phyloP scores from a whole-genome alignment of 495 filamentous ascomycete genomes.

The Chaetomidium leptoderma region DNA sequence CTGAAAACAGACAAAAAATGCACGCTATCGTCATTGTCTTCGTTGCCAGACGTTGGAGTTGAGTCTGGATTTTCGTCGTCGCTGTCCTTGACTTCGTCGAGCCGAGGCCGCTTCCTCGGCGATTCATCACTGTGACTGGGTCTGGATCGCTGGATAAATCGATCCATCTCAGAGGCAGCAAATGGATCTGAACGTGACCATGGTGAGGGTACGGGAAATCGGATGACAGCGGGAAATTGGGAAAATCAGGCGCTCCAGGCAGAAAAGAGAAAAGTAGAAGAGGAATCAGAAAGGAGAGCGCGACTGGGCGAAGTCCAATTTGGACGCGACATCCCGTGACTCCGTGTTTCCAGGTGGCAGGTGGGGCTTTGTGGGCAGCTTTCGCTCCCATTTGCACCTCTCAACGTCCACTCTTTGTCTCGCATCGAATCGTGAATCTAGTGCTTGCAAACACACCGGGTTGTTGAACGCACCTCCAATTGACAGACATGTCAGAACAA shows the following conservation, averaged over 20 bases:
- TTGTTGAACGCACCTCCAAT: background rate
- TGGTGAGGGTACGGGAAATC: background rate
- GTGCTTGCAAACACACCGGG: background rate
- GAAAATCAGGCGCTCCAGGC: background rate
- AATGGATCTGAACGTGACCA: background rate
- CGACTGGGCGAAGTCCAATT: background rate
- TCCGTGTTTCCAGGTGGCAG: constrained; percentile 6
- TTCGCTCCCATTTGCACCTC: too few species aligned
- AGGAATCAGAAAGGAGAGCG: background rate
- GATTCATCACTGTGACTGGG: constrained; percentile 20
- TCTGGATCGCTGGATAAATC: constrained; percentile 27
- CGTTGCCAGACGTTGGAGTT: background rate
- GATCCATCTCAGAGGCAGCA: constrained; percentile 25
- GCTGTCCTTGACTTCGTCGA: constrained; percentile 29
- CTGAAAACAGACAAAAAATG: background rate
- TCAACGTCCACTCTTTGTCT: background rate
- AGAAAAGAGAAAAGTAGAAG: too few species aligned
- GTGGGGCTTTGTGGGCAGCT: background rate
- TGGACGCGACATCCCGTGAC: constrained; percentile 31
- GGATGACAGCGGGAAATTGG: too few species aligned
- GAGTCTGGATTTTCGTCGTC: constrained; percentile 23
- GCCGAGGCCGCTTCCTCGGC: constrained; percentile 35
- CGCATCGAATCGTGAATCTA: background rate
- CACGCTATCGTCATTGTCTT: background rate
- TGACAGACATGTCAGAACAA: constrained; percentile 9